These are phyloP conservation scores for Colletotrichum destructivum DNA, from an alignment of 2,329 filamentous ascomycete genomes.

Conservation along the genomic window DNA sequence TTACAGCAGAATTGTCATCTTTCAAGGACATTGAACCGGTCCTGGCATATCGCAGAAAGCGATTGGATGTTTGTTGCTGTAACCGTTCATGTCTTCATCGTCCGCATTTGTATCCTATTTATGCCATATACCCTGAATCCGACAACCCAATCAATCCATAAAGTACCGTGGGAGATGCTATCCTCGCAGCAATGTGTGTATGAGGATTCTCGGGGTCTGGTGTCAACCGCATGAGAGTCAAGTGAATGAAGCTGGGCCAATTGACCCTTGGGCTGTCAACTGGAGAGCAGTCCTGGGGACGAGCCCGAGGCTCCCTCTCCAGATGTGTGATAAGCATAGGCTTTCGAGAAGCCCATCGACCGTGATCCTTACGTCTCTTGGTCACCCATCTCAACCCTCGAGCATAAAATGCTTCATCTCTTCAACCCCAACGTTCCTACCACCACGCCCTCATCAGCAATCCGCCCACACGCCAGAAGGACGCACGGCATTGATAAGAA, in stretches of 20 bases:
- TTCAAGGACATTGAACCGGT: too few species aligned
- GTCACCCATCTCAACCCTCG: conserved; percentile 7
- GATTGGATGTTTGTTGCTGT: too few species aligned
- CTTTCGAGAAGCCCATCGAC: neutral
- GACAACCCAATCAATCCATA: too few species aligned
- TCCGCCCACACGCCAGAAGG: neutral
- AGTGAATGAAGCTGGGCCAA: neutral
- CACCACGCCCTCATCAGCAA: neutral
- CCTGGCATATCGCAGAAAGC: too few species aligned
- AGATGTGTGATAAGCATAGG: neutral
- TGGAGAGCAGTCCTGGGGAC: neutral
- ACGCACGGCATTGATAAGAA: neutral
- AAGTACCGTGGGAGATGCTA: too few species aligned
- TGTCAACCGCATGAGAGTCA: neutral
- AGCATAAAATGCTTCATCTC: conserved; percentile 44
- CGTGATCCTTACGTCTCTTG: neutral
- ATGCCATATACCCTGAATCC: too few species aligned
- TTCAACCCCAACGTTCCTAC: conserved; percentile 40
- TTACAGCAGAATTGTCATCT: too few species aligned
- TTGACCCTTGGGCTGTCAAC: neutral
- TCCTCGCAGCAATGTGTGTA: too few species aligned
- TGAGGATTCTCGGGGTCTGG: too few species aligned
- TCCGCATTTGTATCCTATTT: too few species aligned
- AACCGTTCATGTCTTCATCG: too few species aligned
- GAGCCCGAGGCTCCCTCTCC: too few species aligned